These are phyloP conservation scores for Sarocladium brachiariae DNA, from an alignment of 2,329 filamentous ascomycete species.

Conservation along the genomic window DNA sequence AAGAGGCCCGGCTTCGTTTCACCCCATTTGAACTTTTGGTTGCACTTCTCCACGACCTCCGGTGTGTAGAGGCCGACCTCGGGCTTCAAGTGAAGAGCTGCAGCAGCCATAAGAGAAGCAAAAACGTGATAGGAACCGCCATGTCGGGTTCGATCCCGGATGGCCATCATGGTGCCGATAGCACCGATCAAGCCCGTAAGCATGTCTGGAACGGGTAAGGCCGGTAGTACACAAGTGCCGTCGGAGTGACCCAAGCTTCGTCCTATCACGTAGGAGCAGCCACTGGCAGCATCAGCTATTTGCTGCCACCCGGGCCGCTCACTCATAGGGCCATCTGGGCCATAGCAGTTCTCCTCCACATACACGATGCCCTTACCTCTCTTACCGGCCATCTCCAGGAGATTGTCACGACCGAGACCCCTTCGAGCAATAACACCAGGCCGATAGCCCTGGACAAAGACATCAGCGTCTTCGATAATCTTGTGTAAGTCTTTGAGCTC, in stretches of 20 bases:
- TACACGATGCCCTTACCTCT: slow-evolving; percentile 56
- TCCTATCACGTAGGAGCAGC: slow-evolving; percentile 26
- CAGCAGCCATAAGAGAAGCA: slow-evolving; percentile 21
- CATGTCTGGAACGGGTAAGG: slow-evolving; percentile 29
- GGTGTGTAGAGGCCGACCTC: slow-evolving; percentile 25
- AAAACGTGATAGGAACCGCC: slow-evolving; percentile 26
- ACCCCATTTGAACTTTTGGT: slow-evolving; percentile 7
- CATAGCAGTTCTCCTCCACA: slow-evolving; percentile 62
- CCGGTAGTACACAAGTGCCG: slow-evolving; percentile 23
- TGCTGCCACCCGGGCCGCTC: slow-evolving; percentile 59
- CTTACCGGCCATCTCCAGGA: slow-evolving; percentile 37
- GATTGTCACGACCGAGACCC: slow-evolving; percentile 34
- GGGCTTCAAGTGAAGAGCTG: slow-evolving; percentile 20
- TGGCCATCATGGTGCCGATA: slow-evolving; percentile 23
- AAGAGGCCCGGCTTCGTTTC: neutral
- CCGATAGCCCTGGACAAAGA: slow-evolving; percentile 48
- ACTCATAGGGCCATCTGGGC: slow-evolving; percentile 48
- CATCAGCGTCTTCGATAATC: slow-evolving; percentile 41
- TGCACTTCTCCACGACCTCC: slow-evolving; percentile 10
- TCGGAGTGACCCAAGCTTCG: slow-evolving; percentile 18
- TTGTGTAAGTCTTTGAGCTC: slow-evolving; percentile 31
- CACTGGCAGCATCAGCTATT: slow-evolving; percentile 46
- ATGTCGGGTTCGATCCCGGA: slow-evolving; percentile 23
- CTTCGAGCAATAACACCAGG: slow-evolving; percentile 33
- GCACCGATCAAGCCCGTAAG: slow-evolving; percentile 25